Conservation (phyloP, 163 green algal species). For the Chlamydomonas reinhardtii region DNA sequence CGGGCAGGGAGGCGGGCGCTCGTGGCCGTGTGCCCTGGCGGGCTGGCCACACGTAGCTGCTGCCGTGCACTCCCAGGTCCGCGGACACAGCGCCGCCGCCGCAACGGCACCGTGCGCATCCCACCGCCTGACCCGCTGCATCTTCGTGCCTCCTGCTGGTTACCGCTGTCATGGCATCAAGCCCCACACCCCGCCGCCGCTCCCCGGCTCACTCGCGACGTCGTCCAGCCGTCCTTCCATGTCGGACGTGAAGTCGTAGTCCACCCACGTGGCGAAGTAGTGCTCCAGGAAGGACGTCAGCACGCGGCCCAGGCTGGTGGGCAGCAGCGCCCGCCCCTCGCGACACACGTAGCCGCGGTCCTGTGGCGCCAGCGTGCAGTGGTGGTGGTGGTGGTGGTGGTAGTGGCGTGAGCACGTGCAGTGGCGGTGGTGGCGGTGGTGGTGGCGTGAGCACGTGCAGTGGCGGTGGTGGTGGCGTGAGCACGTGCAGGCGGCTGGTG, state of each 20-base stretch:
- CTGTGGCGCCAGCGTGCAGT: slow-evolving; percentile 50
- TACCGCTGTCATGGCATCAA: too few relatives aligned
- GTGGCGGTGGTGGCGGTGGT: too few relatives aligned
- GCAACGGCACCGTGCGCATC: too few relatives aligned
- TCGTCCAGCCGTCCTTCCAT: slow-evolving; percentile 89
- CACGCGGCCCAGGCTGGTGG: slow-evolving; percentile 75
- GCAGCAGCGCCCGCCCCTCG: slow-evolving; percentile 69
- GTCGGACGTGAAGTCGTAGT: slow-evolving; percentile 84
- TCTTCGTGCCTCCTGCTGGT: too few relatives aligned
- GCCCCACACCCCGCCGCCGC: not conserved
- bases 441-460: too few relatives aligned
- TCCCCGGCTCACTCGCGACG: slow-evolving; percentile 74
- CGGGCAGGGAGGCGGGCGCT: not conserved
- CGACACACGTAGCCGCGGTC: slow-evolving; percentile 81
- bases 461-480: too few relatives aligned
- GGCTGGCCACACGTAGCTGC: too few relatives aligned
- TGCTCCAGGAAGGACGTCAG: slow-evolving; percentile 81
- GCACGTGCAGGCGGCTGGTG: too few relatives aligned
- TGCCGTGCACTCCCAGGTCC: too few relatives aligned
- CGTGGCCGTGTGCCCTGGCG: too few relatives aligned
- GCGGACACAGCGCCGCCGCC: too few relatives aligned
- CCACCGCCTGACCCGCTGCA: too few relatives aligned
- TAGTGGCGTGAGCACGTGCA: not conserved
- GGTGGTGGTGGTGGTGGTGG: not conserved
- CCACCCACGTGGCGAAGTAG: slow-evolving; percentile 85